Base-by-base conservation (phyloP, 1,284 basidiomycete species). In the Sporisorium graminicola region DNA sequence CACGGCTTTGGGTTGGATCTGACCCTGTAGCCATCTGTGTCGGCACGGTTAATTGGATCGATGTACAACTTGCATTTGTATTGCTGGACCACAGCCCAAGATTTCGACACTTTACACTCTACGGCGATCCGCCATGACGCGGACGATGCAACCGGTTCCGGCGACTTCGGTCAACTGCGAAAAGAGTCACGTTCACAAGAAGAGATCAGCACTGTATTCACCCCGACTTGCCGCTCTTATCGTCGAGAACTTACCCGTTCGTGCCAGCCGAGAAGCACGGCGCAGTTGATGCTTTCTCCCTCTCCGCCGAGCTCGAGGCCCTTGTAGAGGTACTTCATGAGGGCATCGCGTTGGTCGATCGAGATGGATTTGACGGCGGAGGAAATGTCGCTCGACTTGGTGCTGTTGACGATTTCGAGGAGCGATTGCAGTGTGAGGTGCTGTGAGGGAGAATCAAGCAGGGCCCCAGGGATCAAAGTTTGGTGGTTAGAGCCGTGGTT, bases 321-420 rank as follows among this genome's bases (percentile, higher is more conserved):
- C 88, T 99, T 99, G 90, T 99, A 99, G 26, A 99, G 88, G 85
- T 97, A 99, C 86, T 97, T 98, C 96, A 98, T 99, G 64, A 98
- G 88, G 37, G 91, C 93, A 83, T 98, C 96, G 81, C 97, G 94
- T 73, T 93, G 89, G 52, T 94, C 91, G 69, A 90, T 89, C 8
- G 91, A 90, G 44, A 98, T 89, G 1, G 89, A 86, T 83, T 92
- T 92, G 83, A 98, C 88, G 47, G 93, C 90, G 29, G 87, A 87
- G 1, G 92, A 88, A 65, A 99, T 95, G 75, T 98, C 96, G 8
- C 93, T 89, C 4, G 94, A 89, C 85, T 96, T 94, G 14, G 95
- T 98, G 65, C 93, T 95, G 87, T 97, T 98, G 74, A 99, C 90
- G 74, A 98, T 94, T 3, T 94, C 92, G 35, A 98, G 89, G n/a